Percentiles rank a stretch among this genome's conserved stretches.
Evolutionary conservation across 345 rosid genomes (phyloP).

Genomic region (Salix caprea): DNA sequence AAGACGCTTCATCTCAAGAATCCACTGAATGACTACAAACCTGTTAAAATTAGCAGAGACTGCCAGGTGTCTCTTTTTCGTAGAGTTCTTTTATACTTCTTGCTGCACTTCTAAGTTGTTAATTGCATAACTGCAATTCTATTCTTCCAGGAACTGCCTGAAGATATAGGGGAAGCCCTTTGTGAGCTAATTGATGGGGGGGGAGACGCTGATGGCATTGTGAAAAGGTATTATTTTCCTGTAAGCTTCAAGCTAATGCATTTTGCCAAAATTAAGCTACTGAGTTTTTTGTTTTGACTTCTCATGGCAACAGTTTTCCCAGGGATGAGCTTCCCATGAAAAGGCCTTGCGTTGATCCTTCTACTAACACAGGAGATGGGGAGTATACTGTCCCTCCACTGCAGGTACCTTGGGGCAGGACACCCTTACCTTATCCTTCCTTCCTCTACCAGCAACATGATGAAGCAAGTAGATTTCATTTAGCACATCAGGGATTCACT

Average conservation of each 20-base stretch:
- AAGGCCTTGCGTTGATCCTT: slow-evolving; percentile 48
- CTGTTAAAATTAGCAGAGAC: slow-evolving; percentile 97
- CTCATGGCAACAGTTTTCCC: slow-evolving; percentile 20
- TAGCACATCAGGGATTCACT: slow-evolving; percentile 40
- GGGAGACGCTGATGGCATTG: slow-evolving; percentile 40
- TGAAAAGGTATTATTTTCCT: slow-evolving; percentile 43
- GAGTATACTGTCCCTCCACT: slow-evolving; percentile 39
- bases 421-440: slow-evolving; percentile 43
- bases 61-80: slow-evolving; percentile 62
- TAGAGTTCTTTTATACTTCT: slow-evolving; percentile 4
- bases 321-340: slow-evolving; percentile 53
- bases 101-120: slow-evolving; percentile 5
- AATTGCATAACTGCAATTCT: slow-evolving; percentile 4
- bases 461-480: slow-evolving; percentile 50
- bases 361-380: slow-evolving; percentile 52
- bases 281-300: slow-evolving; percentile 16
- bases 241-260: background rate
- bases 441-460: slow-evolving; percentile 49
- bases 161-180: slow-evolving; percentile 86
- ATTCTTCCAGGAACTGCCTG: slow-evolving; percentile 63
- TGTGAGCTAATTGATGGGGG: slow-evolving; percentile 80
- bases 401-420: slow-evolving; percentile 40
- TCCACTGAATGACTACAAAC: slow-evolving; percentile 85
- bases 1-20: slow-evolving; percentile 94
- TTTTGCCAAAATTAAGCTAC: slow-evolving; percentile 9